Conservation (phyloP, 768 basidiomycete species). For the Mycena galericulata region DNA sequence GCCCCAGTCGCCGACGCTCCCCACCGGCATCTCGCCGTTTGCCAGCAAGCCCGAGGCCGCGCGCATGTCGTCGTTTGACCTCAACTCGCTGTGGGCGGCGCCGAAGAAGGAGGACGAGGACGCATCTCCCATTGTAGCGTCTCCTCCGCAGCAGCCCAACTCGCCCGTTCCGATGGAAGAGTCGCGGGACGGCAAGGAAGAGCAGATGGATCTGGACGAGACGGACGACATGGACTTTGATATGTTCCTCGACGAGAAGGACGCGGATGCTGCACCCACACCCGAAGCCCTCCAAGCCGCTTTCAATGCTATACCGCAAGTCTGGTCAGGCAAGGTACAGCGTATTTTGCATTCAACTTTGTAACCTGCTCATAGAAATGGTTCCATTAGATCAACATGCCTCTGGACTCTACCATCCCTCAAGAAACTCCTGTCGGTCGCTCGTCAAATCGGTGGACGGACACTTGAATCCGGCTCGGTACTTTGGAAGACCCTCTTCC, state of each 20-base stretch:
- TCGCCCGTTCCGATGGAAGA: constrained; percentile 42
- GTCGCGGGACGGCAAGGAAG: constrained; percentile 50
- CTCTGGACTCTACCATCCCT: constrained; percentile 76
- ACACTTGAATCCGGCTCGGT: constrained; percentile 64
- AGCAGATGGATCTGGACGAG: constrained; percentile 60
- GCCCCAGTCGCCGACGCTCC: constrained; percentile 41
- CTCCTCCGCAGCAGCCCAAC: constrained; percentile 38
- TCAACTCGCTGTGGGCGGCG: constrained; percentile 78
- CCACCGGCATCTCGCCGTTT: constrained; percentile 61
- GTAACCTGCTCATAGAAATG: not conserved
- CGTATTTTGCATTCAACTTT: not conserved
- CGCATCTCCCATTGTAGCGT: constrained; percentile 29
- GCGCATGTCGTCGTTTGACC: constrained; percentile 71
- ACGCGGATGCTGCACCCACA: constrained; percentile 53
- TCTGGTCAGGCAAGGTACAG: constrained; percentile 83
- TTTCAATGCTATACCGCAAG: constrained; percentile 68
- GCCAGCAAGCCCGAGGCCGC: constrained; percentile 59
- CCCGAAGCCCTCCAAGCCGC: constrained; percentile 58
- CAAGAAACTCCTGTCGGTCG: constrained; percentile 75
- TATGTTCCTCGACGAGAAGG: constrained; percentile 82
- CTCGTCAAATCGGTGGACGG: constrained; percentile 86
- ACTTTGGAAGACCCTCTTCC: constrained; percentile 85
- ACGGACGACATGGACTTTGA: constrained; percentile 88
- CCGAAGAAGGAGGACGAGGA: constrained; percentile 49
- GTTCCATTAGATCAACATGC: constrained; percentile 76